phyloP scores from a whole-genome alignment of 257 asterid species.

The Thymus quinquecostatus region DNA sequence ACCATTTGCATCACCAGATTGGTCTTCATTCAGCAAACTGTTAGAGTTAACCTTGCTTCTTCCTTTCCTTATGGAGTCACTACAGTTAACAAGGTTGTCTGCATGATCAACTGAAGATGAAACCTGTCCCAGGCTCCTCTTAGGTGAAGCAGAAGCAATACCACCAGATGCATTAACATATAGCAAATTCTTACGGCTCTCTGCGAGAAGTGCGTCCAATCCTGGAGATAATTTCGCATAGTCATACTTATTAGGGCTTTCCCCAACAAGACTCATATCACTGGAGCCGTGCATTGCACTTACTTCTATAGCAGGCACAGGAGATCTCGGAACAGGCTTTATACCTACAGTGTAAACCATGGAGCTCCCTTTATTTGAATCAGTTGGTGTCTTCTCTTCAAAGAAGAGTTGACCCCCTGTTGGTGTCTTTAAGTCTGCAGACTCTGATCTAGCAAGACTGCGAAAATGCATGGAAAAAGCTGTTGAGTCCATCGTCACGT shows the following conservation, averaged over 20 bases:
- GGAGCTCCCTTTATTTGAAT: slow-evolving; percentile 54
- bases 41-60: slow-evolving; percentile 15
- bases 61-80: slow-evolving; percentile 35
- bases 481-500: slow-evolving; percentile 95
- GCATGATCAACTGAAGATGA: slow-evolving; percentile 38
- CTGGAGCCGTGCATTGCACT: slow-evolving; percentile 59
- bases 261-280: slow-evolving; percentile 91
- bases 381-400: slow-evolving; percentile 76
- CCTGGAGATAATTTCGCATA: slow-evolving; percentile 71
- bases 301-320: slow-evolving; percentile 43
- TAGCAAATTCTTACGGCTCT: slow-evolving; percentile 48
- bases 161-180: slow-evolving; percentile 44
- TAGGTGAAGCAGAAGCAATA: slow-evolving; percentile 45
- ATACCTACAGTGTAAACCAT: slow-evolving; percentile 61
- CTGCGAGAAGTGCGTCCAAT: slow-evolving; percentile 68
- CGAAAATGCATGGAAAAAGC: slow-evolving; percentile 95
- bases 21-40: slow-evolving; percentile 38
- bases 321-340: slow-evolving; percentile 41
- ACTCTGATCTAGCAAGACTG: slow-evolving; percentile 87
- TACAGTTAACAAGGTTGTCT: slow-evolving; percentile 32
- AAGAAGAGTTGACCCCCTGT: slow-evolving; percentile 54
- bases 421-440: slow-evolving; percentile 85
- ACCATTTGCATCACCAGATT: slow-evolving; percentile 45
- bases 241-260: slow-evolving; percentile 62
- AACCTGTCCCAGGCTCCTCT: slow-evolving; percentile 32